Evolutionary conservation across 1,284 basidiomycete species (phyloP).

Genomic region (Cutaneotrichosporon daszewskae): DNA sequence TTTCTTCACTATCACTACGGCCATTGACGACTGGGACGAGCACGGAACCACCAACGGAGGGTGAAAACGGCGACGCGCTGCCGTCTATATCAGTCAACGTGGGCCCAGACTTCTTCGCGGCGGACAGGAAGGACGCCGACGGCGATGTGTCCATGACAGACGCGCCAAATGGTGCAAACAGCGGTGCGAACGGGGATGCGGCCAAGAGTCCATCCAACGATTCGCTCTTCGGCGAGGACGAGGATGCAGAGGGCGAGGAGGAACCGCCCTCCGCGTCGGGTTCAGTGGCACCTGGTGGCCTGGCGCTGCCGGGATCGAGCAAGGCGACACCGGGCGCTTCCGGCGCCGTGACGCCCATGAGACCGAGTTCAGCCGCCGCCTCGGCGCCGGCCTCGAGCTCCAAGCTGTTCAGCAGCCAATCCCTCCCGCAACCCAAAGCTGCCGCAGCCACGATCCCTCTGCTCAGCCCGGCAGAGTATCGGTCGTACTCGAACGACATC

Average conservation of each 20-base stretch:
- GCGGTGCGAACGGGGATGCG: neutral
- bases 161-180: neutral
- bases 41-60: constrained; percentile 2
- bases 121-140: constrained; percentile 6
- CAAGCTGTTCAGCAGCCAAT: neutral
- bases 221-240: constrained; percentile 39
- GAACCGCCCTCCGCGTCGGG: constrained; percentile 7
- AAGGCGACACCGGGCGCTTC: neutral
- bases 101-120: constrained; percentile 34
- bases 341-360: too few species aligned
- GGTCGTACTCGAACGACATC: constrained; percentile 71
- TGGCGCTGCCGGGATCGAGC: constrained; percentile 9
- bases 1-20: constrained; percentile 73
- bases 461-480: constrained; percentile 58
- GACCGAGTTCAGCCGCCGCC: too few species aligned
- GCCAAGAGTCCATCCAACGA: constrained; percentile 25
- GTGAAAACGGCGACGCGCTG: constrained; percentile 14
- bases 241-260: constrained; percentile 34
- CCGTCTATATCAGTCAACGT: constrained; percentile 22
- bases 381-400: neutral
- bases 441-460: constrained; percentile 25
- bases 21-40: constrained; percentile 48
- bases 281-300: neutral
- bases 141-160: neutral
- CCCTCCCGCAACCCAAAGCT: too few species aligned